Conservation (phyloP, 441 rosid species). For the Adansonia madagascariensis region DNA sequence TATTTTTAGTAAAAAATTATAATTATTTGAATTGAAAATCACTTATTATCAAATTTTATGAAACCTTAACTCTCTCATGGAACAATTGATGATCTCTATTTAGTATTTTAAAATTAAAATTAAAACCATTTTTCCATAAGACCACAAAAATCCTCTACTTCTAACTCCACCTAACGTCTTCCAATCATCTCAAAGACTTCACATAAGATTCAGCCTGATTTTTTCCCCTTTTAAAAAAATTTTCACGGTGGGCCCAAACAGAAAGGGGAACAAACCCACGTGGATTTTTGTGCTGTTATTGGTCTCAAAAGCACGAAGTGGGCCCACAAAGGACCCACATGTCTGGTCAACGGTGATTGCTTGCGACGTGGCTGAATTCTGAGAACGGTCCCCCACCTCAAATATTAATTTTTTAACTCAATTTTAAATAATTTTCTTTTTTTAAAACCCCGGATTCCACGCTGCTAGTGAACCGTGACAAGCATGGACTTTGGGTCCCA, state of each 20-base stretch:
- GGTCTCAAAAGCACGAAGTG: not conserved
- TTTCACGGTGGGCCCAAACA: not conserved
- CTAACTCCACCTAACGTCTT: not conserved
- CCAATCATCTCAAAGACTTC: not conserved
- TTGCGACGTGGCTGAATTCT: slow-evolving; percentile 28
- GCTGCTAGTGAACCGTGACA: not conserved
- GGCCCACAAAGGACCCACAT: not conserved
- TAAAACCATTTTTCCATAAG: not conserved
- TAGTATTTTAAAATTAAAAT: not conserved
- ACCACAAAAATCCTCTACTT: not conserved
- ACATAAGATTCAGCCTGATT: not conserved
- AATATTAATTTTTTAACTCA: not conserved
- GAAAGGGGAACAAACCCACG: slow-evolving; percentile 7
- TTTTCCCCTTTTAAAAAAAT: not conserved
- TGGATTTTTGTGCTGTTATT: not conserved
- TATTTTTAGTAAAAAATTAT: not conserved
- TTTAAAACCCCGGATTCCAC: slow-evolving; percentile 1
- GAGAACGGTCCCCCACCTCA: not conserved
- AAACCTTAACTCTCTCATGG: too few species aligned
- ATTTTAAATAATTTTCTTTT: not conserved
- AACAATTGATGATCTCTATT: not conserved
- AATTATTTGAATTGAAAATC: too few species aligned
- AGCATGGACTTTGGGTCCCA: slow-evolving; percentile 1
- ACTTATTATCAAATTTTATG: not conserved
- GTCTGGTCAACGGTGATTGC: slow-evolving; percentile 26